These are phyloP conservation scores for Fusarium anthophilum DNA, from an alignment of 2,329 filamentous ascomycete species.

Conservation along the genomic window DNA sequence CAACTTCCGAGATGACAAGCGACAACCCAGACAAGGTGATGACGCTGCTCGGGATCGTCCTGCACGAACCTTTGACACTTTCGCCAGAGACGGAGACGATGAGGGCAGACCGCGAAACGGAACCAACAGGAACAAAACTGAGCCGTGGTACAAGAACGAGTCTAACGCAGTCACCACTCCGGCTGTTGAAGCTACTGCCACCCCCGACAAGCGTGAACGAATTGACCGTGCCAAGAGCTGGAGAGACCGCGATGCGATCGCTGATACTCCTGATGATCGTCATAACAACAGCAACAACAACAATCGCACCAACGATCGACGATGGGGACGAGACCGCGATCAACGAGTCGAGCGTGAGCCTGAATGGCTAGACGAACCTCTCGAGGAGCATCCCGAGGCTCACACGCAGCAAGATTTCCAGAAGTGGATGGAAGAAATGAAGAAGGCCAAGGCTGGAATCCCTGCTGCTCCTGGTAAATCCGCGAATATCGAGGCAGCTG, in stretches of 20 bases:
- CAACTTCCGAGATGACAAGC: slow-evolving; percentile 54
- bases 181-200: slow-evolving; percentile 41
- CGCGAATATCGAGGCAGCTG: slow-evolving; percentile 45
- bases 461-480: slow-evolving; percentile 51
- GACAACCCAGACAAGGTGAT: slow-evolving; percentile 62
- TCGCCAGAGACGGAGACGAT: slow-evolving; percentile 59
- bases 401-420: slow-evolving; percentile 93
- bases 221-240: slow-evolving; percentile 69
- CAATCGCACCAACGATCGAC: slow-evolving; percentile 57
- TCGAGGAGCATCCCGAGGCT: slow-evolving; percentile 73
- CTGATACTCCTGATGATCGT: slow-evolving; percentile 64
- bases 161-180: slow-evolving; percentile 32
- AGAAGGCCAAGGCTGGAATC: slow-evolving; percentile 64
- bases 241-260: slow-evolving; percentile 63
- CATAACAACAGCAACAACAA: slow-evolving; percentile 47
- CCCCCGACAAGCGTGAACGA: slow-evolving; percentile 59
- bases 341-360: slow-evolving; percentile 80
- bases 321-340: slow-evolving; percentile 67
- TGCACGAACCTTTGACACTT: slow-evolving; percentile 61
- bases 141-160: slow-evolving; percentile 78
- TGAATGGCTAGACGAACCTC: slow-evolving; percentile 86
- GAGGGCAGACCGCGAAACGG: slow-evolving; percentile 71
- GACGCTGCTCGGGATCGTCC: slow-evolving; percentile 60
- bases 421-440: slow-evolving; percentile 94
- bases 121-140: slow-evolving; percentile 70